Base-by-base conservation (phyloP, 768 basidiomycete species). In the Megacollybia marginata region DNA sequence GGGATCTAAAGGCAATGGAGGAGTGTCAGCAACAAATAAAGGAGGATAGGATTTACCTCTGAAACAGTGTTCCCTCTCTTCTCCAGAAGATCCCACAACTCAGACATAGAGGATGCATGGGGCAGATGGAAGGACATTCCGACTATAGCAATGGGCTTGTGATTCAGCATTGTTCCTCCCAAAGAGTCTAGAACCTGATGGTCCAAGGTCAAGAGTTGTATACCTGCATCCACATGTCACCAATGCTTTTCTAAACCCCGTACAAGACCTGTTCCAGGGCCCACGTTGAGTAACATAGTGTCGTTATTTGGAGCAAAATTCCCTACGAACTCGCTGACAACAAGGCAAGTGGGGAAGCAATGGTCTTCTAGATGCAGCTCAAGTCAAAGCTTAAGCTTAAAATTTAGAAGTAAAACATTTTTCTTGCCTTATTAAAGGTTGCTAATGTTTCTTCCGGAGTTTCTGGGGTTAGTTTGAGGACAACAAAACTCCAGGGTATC, bases 1-100 rank as follows among this genome's bases (percentile, higher is more conserved):
- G 86, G 86, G 36, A 88, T 78, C 87, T 88, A 54, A 5, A 59
- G n/a, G n/a, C n/a, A n/a, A n/a, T n/a, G n/a, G n/a, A n/a, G n/a
- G n/a, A n/a, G n/a, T n/a, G n/a, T n/a, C n/a, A n/a, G n/a, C n/a
- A n/a, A n/a, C n/a, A n/a, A n/a, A n/a, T n/a, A n/a, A n/a, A n/a
- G n/a, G n/a, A 15, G 6, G 43, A 13, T 49, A n/a, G n/a, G n/a
- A n/a, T 68, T 47, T 48, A 85, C 86, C 71, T 80, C 71, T 23
- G 75, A 63, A 38, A 81, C 55, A 0, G 80, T 85, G 59, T 77
- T 80, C 33, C 70, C 58, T n/a, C n/a, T n/a, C n/a, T n/a, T n/a
- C n/a, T n/a, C n/a, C n/a, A n/a, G n/a, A n/a, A n/a, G n/a, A n/a
- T n/a, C n/a, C n/a, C n/a, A n/a, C n/a, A n/a, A n/a, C n/a, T n/a